Evolutionary conservation across 371 early-diverging fungal genomes (phyloP).

Genomic region (Batkoa obscura): DNA sequence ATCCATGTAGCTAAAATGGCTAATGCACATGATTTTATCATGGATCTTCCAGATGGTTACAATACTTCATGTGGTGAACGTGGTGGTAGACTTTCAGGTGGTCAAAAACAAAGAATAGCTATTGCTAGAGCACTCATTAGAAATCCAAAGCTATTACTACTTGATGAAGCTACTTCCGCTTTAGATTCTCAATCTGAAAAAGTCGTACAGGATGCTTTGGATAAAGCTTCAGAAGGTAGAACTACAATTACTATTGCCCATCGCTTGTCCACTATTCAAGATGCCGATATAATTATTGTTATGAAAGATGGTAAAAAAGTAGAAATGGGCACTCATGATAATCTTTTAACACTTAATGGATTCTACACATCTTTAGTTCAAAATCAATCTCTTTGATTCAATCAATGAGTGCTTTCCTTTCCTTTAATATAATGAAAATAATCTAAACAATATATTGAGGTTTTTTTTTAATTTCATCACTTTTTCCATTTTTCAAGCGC

Average conservation of each 20-base stretch:
- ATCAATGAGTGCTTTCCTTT: no score
- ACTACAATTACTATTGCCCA: conserved; percentile 51
- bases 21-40: conserved; percentile 51
- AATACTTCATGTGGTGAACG: conserved; percentile 64
- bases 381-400: neutral
- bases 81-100: conserved; percentile 68
- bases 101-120: conserved; percentile 24
- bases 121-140: conserved; percentile 56
- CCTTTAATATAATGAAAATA: no score
- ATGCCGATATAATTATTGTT: conserved; percentile 40
- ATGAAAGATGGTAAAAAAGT: conserved; percentile 33
- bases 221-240: conserved; percentile 28
- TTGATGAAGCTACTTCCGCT: conserved; percentile 80
- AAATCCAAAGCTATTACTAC: conserved; percentile 45
- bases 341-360: conserved; percentile 18
- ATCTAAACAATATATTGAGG: no score
- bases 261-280: conserved; percentile 45
- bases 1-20: conserved; percentile 21
- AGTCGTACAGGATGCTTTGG: conserved; percentile 18
- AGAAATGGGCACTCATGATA: conserved; percentile 34
- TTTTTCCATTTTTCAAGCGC: no score
- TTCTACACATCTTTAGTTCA: neutral
- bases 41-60: conserved; percentile 46
- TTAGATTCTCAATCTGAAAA: conserved; percentile 53
- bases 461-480: no score